Evolutionary conservation across 768 basidiomycete species (phyloP).

Genomic region (Serendipita vermifera): DNA sequence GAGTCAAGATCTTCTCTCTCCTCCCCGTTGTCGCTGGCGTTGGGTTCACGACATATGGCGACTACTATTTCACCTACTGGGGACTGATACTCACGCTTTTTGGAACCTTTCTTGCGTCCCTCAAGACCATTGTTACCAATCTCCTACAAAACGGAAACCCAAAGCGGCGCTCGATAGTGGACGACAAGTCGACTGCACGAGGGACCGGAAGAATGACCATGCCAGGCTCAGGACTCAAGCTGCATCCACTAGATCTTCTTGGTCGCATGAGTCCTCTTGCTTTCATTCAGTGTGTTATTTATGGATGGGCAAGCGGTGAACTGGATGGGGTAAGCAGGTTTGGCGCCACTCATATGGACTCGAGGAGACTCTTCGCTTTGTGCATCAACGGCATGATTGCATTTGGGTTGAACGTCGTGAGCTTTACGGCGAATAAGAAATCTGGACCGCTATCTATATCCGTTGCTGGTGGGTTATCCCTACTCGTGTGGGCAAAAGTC

Average conservation of each 20-base stretch:
- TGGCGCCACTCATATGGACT: constrained; percentile 32
- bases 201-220: too few species aligned
- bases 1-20: constrained; percentile 54
- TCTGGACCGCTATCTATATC: constrained; percentile 85
- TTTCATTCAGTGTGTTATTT: constrained; percentile 69
- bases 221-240: constrained; percentile 16
- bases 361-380: constrained; percentile 39
- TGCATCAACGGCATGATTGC: constrained; percentile 74
- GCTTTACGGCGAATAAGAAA: constrained; percentile 90
- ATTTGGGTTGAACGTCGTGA: constrained; percentile 85
- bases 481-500: background rate
- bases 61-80: constrained; percentile 79
- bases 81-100: constrained; percentile 81
- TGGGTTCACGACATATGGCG: constrained; percentile 87
- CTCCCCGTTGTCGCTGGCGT: constrained; percentile 83
- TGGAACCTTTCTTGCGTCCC: constrained; percentile 81
- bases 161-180: background rate
- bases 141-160: constrained; percentile 40
- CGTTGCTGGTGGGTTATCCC: constrained; percentile 52
- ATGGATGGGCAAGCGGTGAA: constrained; percentile 74
- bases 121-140: constrained; percentile 90
- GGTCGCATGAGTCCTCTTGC: constrained; percentile 87
- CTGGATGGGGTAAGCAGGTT: constrained; percentile 44
- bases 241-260: constrained; percentile 76
- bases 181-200: background rate